Evolutionary conservation across 352 stramenopile species (phyloP).

Genomic region (Globisporangium orthogonon): DNA sequence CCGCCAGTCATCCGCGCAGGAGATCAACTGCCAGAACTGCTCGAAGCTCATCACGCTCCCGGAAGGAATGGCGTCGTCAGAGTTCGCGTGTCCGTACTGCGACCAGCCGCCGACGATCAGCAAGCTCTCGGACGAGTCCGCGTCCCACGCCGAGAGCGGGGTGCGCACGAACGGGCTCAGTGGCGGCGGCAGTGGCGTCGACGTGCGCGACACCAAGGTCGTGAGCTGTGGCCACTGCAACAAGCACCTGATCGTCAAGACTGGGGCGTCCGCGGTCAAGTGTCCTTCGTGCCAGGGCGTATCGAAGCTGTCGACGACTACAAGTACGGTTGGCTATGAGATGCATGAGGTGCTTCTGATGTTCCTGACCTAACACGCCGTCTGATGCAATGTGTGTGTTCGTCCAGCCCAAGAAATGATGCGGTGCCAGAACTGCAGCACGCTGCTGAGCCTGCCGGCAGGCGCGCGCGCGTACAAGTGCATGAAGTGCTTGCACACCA

Average conservation of each 20-base stretch:
- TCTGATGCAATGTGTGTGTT: constrained; percentile 15
- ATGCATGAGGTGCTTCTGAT: not conserved
- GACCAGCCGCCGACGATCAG: constrained; percentile 44
- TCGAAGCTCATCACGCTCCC: constrained; percentile 43
- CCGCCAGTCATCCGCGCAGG: not conserved
- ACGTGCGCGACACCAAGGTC: constrained; percentile 77
- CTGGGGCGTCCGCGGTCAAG: constrained; percentile 68
- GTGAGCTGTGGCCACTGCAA: constrained; percentile 81
- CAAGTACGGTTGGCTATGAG: constrained; percentile 46
- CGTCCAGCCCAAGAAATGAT: constrained; percentile 76
- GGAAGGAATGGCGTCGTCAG: constrained; percentile 24
- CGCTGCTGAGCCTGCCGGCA: constrained; percentile 69
- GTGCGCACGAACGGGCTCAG: not conserved
- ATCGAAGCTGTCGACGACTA: constrained; percentile 78
- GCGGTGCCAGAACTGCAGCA: constrained; percentile 85
- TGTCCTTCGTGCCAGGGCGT: constrained; percentile 75
- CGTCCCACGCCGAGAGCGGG: constrained; percentile 2
- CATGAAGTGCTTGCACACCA: constrained; percentile 85
- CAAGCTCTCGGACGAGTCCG: constrained; percentile 15
- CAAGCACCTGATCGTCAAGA: constrained; percentile 83
- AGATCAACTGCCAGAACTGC: constrained; percentile 60
- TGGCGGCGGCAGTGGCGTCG: constrained; percentile 3
- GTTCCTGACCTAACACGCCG: not conserved
- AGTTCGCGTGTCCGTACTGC: constrained; percentile 69
- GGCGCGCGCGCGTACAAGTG: constrained; percentile 86